These are phyloP conservation scores for Mrakia blollopis DNA, from an alignment of 768 basidiomycete genomes.

Conservation along the genomic window DNA sequence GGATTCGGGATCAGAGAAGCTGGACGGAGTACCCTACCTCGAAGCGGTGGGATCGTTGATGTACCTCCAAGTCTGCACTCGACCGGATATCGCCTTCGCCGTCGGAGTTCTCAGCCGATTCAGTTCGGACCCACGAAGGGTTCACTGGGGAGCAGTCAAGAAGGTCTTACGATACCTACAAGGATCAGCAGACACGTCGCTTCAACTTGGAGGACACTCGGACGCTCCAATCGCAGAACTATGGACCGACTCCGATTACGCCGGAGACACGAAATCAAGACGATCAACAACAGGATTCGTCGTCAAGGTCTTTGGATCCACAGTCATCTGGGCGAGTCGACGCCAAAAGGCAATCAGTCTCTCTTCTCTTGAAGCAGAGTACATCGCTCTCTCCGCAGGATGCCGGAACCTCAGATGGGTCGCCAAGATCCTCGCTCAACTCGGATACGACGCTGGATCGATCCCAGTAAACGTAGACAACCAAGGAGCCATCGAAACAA, in stretches of 20 bases:
- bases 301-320: not conserved
- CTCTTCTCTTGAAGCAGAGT: constrained; percentile 20
- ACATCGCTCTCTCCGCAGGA: constrained; percentile 11
- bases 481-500: constrained; percentile 15
- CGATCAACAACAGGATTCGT: constrained; percentile 2
- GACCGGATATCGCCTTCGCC: constrained; percentile 11
- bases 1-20: not conserved
- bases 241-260: constrained; percentile 19
- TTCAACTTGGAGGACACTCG: not conserved
- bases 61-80: constrained; percentile 16
- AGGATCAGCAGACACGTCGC: not conserved
- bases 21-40: constrained; percentile 5
- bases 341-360: constrained; percentile 2
- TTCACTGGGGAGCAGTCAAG: constrained; percentile 9
- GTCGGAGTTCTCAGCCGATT: constrained; percentile 17
- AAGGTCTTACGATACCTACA: constrained; percentile 15
- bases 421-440: not conserved
- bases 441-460: not conserved
- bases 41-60: constrained; percentile 15
- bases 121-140: not conserved
- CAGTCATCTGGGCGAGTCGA: constrained; percentile 7
- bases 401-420: constrained; percentile 3
- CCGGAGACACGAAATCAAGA: constrained; percentile 11
- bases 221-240: constrained; percentile 7
- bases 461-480: constrained; percentile 7